Base-by-base conservation (phyloP, 495 filamentous ascomycete genomes). In the Tuber magnatum region DNA sequence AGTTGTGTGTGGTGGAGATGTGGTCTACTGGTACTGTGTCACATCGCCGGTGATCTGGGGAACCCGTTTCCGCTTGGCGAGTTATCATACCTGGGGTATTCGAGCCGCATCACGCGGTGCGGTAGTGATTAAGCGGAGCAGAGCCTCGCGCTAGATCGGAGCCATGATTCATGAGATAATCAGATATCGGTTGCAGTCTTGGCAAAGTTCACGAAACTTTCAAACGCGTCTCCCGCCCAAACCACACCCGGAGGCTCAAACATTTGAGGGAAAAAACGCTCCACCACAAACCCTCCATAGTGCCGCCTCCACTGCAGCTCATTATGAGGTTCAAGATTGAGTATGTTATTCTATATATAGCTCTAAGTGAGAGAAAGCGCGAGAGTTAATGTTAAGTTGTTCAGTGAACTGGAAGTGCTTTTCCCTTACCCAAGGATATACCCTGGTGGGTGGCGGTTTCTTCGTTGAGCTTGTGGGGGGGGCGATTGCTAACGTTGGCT, bases 391-490 rank as follows among this genome's bases (percentile, higher is more conserved):
- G 74, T 48, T 80, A 44, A 77, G 65, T 24, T 51, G 40, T 70
- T 22, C 78, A 96, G 93, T 84, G 94, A 97, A 78, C 89, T 99
- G 70, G 92, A 92, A 70, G 90, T 99, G 76, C 90, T 99, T 79
- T 99, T 98, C 82, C 95, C 95, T 56, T 99, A 99, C 83, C 95
- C 95, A 74, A 88, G 93, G 76, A 97, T 98, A 82, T 98, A 98
- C 83, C 96, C 95, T 84, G 91, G 89, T 86, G 84, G 82, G 83
- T 84, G 28, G 72, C 28, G 56, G 56, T 65, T 35, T 28, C 28
- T 65, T 65, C 12, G 28, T 20, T 0, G 32, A 65, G 56, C 56
- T 65, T 35, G 56, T 35, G 14, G 35, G 56, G 56, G 28, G 28
- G 16, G 3, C 24, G 35, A 68, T 46, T 61, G 61, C 70, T 79